phyloP scores from a whole-genome alignment of 345 rosid species.

The Eucalyptus fibrosa region DNA sequence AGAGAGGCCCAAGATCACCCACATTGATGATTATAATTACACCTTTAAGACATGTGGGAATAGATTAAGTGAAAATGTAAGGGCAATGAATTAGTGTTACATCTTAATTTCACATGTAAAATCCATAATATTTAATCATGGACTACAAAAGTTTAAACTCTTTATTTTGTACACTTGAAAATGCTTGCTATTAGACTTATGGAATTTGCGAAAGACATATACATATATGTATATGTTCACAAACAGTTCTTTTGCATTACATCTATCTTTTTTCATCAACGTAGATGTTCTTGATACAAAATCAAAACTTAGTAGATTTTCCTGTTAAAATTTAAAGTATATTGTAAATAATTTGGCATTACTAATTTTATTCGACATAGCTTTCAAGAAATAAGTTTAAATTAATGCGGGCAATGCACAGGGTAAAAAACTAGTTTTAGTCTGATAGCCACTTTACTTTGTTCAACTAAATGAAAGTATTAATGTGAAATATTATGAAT shows the following conservation, averaged over 20 bases:
- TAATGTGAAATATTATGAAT: background rate
- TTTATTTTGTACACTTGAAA: background rate
- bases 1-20: too few species aligned
- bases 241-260: background rate
- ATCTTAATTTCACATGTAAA: background rate
- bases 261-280: background rate
- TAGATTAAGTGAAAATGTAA: background rate
- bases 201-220: background rate
- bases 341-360: background rate
- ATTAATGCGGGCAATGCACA: background rate
- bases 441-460: background rate
- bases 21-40: background rate
- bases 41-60: background rate
- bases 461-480: background rate
- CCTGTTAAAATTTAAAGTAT: background rate
- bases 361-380: background rate
- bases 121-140: background rate
- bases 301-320: background rate
- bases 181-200: background rate
- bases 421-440: background rate
- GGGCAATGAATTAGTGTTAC: background rate
- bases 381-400: background rate
- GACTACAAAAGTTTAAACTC: background rate
- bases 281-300: background rate
- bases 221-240: background rate